Percentiles rank a stretch among this genome's conserved stretches.
These are phyloP conservation scores for Yarrowia yakushimensis DNA, from an alignment of 805 yeast genomes.

Conservation along the genomic window DNA sequence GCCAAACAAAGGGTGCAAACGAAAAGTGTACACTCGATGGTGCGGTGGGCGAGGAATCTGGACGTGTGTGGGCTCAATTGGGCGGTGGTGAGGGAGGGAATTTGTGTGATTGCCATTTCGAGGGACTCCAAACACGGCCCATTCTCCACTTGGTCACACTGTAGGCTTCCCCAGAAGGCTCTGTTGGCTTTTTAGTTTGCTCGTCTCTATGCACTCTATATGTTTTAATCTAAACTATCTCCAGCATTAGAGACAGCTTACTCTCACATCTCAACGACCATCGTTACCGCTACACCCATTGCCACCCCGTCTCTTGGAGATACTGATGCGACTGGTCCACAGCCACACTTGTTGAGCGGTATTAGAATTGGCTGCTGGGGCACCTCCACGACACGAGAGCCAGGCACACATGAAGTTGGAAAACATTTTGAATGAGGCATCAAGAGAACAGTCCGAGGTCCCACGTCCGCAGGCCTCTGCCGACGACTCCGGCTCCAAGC, in stretches of 20 bases:
- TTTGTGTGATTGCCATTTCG: not conserved
- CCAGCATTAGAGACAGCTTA: slow-evolving; percentile 20
- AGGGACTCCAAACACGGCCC: no score
- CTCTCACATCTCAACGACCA: slow-evolving; percentile 9
- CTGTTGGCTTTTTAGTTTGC: slow-evolving; percentile 15
- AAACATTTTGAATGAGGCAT: slow-evolving; percentile 23
- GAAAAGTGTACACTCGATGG: not conserved
- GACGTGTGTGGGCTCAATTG: not conserved
- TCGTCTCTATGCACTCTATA: slow-evolving; percentile 23
- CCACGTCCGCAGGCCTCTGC: not conserved
- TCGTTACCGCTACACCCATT: not conserved
- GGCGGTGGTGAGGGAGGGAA: not conserved
- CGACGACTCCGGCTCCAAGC: not conserved
- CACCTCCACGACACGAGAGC: slow-evolving; percentile 5
- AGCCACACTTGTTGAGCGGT: slow-evolving; percentile 20
- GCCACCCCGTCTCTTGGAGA: slow-evolving; percentile 19
- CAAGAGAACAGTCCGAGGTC: slow-evolving; percentile 16
- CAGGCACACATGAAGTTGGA: slow-evolving; percentile 23
- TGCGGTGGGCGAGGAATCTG: not conserved
- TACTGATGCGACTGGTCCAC: slow-evolving; percentile 9
- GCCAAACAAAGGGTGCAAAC: slow-evolving; percentile 3
- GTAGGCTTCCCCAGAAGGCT: not conserved
- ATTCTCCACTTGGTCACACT: no score
- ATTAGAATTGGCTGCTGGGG: slow-evolving; percentile 23
- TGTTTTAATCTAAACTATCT: slow-evolving; percentile 20